Evolutionary conservation across 2,329 filamentous ascomycete genomes (phyloP).

Genomic region (Davidsoniella virescens): DNA sequence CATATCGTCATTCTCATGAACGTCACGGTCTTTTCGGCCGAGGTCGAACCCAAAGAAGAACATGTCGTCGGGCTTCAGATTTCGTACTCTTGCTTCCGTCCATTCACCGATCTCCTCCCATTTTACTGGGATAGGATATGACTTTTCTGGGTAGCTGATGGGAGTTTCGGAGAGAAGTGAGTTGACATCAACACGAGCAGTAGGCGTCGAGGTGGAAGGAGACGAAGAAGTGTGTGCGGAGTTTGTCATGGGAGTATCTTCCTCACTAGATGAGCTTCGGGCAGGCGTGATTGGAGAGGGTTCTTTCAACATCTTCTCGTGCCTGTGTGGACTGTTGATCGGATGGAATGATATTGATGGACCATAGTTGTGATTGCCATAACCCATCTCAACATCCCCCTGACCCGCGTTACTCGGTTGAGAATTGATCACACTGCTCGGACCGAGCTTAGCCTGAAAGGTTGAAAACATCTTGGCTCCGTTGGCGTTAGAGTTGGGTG

Average conservation of each 20-base stretch:
- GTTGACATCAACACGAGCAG: constrained; percentile 41
- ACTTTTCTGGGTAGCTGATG: constrained; percentile 4
- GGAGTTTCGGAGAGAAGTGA: constrained; percentile 42
- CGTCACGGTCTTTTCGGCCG: constrained; percentile 52
- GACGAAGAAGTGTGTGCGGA: constrained; percentile 14
- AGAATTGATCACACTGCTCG: neutral
- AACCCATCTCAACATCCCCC: neutral
- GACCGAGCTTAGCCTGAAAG: constrained; percentile 5
- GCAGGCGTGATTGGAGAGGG: constrained; percentile 26
- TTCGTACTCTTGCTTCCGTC: constrained; percentile 1
- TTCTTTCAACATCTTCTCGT: constrained; percentile 2
- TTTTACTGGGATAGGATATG: constrained; percentile 3
- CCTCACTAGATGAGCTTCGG: constrained; percentile 24
- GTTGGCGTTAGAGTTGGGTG: neutral
- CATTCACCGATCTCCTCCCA: constrained; percentile 5
- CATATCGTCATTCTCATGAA: constrained; percentile 54
- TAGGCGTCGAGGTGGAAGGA: constrained; percentile 15
- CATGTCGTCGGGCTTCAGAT: constrained; percentile 19
- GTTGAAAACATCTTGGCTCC: constrained; percentile 6
- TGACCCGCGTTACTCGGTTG: neutral
- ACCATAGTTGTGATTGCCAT: neutral
- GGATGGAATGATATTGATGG: constrained; percentile 2
- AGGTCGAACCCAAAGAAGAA: constrained; percentile 54
- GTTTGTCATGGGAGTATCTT: constrained; percentile 17
- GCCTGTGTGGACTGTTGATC: constrained; percentile 2